Conservation (phyloP, 2,329 filamentous ascomycete genomes). For the Septoria linicola region DNA sequence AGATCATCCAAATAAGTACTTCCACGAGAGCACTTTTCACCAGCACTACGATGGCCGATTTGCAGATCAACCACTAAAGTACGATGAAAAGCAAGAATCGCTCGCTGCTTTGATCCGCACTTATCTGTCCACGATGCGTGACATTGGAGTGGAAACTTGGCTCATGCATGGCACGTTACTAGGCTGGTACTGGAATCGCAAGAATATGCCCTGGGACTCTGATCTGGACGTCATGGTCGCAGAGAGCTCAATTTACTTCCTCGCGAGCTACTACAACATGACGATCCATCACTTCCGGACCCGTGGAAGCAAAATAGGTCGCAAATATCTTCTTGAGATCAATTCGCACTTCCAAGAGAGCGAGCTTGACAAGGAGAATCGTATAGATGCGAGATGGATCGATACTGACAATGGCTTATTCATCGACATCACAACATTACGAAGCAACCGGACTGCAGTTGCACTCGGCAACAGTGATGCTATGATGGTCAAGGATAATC, state of each 20-base stretch:
- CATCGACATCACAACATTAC: conserved; percentile 61
- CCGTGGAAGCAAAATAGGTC: conserved; percentile 18
- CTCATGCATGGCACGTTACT: conserved; percentile 63
- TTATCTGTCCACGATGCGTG: conserved; percentile 57
- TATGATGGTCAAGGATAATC: conserved; percentile 59
- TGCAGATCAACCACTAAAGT: conserved; percentile 46
- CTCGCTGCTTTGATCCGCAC: conserved; percentile 55
- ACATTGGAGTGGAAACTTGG: conserved; percentile 60
- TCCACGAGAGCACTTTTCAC: conserved; percentile 54
- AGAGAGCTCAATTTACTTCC: conserved; percentile 54
- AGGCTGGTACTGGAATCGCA: conserved; percentile 64
- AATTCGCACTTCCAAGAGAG: conserved; percentile 56
- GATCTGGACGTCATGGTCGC: conserved; percentile 61
- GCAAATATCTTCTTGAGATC: conserved; percentile 56
- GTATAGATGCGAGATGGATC: conserved; percentile 63
- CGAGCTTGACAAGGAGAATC: conserved; percentile 51
- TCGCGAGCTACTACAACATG: conserved; percentile 63
- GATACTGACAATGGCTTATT: conserved; percentile 59
- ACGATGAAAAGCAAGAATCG: conserved; percentile 49
- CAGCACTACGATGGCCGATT: conserved; percentile 60
- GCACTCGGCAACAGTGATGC: conserved; percentile 41
- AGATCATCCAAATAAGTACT: conserved; percentile 51
- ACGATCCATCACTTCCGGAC: conserved; percentile 51
- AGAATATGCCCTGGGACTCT: conserved; percentile 62
- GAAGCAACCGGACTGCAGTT: conserved; percentile 44